Conservation (phyloP, 345 rosid genomes). For the Microcos paniculata region DNA sequence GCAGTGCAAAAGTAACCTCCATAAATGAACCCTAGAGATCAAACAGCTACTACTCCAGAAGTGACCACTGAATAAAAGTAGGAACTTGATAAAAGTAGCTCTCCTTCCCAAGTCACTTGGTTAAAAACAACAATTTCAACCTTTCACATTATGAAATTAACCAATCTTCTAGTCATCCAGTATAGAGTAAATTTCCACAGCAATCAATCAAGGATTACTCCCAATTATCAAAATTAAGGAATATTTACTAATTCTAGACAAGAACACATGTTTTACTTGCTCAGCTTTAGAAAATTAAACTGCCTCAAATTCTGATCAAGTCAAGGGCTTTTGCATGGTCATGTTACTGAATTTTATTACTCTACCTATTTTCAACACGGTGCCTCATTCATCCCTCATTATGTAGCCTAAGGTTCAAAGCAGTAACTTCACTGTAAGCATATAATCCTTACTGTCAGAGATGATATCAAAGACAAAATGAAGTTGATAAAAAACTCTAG, state of each 20-base stretch:
- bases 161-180: not conserved
- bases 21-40: not conserved
- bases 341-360: not conserved
- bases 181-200: not conserved
- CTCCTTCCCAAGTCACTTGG: not conserved
- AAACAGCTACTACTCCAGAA: conserved; percentile 1
- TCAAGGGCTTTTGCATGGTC: not conserved
- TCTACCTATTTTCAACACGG: not conserved
- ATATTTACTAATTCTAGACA: not conserved
- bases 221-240: not conserved
- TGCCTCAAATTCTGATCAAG: not conserved
- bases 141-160: not conserved
- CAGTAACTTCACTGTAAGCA: not conserved
- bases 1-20: not conserved
- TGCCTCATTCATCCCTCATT: not conserved
- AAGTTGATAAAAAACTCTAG: not conserved
- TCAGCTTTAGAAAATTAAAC: not conserved
- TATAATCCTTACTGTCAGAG: not conserved
- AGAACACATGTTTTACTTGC: not conserved
- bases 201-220: not conserved
- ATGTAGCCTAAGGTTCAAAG: not conserved
- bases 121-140: not conserved
- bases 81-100: not conserved
- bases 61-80: not conserved
- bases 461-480: not conserved